Evolutionary conservation across 805 yeast species (phyloP), one percentile per base, ranked within the genome.

Genomic region (Maudiozyma turicensis): DNA sequence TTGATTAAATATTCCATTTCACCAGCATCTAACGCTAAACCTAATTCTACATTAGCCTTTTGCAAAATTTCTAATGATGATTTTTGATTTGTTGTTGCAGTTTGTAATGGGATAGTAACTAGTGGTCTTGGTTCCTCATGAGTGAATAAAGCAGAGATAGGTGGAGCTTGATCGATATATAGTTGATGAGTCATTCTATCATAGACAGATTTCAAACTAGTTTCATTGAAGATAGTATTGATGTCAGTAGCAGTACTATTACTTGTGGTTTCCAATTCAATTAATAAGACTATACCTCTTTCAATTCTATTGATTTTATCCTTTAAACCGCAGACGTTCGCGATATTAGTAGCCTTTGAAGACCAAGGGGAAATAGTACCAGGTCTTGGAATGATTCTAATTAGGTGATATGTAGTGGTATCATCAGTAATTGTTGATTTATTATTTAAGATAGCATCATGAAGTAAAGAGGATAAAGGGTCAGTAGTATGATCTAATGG

Each of bases 331-430:
- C 96, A 87, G 49, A 86, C 95, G 49, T 82, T 79, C 47, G 90
- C 78, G 57, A 93, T 93, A 69, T 93, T 91, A 40, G 99, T 90
- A 30, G 99, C 99, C 71, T 93, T 93, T 11, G 98, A 90, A 8
- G 96, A 87, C 99, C 99, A 93, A 34, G 99, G 98, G 29, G 98
- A 90, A 56, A 93, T 91, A 10, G 99, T 93, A 52, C 99, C 99
- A 7, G 89, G 73, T 67, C 98, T 80, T 42, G 99, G 99, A 47
- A 89, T 74, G 47, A 93, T 75, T 64, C 95, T 77, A 44, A 91
- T 69, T 55, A 89, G 70, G 53, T 78, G 76, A 33, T 80, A 70
- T 54, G 74, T 77, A 46, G 64, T 76, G 29, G 44, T 39, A 5
- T 45, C 44, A n/a, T 31, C 38, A 10, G 20, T n/a, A 9, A 42